A percentile compares a stretch with the other conserved stretches of the same genome.
Evolutionary conservation across 352 stramenopile species (phyloP).

Genomic region (Thalassiosira tumida): DNA sequence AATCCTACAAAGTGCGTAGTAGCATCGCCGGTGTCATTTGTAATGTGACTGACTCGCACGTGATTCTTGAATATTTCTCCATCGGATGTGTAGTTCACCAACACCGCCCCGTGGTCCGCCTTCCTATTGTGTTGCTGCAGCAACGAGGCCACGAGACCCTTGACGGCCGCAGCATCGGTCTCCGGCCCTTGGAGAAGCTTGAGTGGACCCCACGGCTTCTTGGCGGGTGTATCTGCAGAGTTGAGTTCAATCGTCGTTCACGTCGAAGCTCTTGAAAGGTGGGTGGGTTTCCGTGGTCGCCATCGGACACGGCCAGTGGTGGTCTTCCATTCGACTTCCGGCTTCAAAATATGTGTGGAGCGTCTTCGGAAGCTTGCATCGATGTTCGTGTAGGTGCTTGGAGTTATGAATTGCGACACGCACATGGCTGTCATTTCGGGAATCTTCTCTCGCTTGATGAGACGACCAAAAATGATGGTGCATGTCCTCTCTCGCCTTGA

Average conservation of each 20-base stretch:
- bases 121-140: constrained; percentile 50
- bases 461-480: constrained; percentile 46
- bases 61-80: constrained; percentile 84
- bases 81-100: constrained; percentile 88
- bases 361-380: constrained; percentile 36
- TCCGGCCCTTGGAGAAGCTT: constrained; percentile 83
- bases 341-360: constrained; percentile 56
- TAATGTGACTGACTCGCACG: constrained; percentile 80
- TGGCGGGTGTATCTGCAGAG: constrained; percentile 85
- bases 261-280: constrained; percentile 84
- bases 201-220: constrained; percentile 81
- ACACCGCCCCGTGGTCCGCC: constrained; percentile 81
- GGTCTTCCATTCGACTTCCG: background rate
- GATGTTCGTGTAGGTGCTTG: constrained; percentile 9
- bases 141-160: constrained; percentile 73
- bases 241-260: no score
- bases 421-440: background rate
- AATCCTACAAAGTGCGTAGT: constrained; percentile 84
- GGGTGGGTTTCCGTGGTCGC: constrained; percentile 81
- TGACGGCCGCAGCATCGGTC: constrained; percentile 78
- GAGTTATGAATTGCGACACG: no score
- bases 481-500: constrained; percentile 36
- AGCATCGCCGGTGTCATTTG: constrained; percentile 68
- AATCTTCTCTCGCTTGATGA: constrained; percentile 22
- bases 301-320: constrained; percentile 69